These are phyloP conservation scores for Fagopyrum esculentum DNA, from an alignment of 148 eudicot species.

Conservation along the genomic window DNA sequence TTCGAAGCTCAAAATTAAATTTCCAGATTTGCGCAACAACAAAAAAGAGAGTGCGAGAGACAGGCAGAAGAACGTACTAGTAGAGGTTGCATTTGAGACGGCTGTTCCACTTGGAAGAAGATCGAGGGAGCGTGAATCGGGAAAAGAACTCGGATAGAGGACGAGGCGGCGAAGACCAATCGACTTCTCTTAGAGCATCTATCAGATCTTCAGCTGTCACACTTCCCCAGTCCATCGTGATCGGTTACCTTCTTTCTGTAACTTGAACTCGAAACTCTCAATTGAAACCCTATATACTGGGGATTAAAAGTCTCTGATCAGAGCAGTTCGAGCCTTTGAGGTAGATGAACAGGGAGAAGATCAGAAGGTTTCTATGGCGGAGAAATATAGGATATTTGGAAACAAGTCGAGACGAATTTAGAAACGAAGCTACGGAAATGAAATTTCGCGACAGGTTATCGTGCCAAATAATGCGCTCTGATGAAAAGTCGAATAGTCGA, in stretches of 20 bases:
- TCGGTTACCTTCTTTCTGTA: constrained; percentile 3
- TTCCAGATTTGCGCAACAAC: background rate
- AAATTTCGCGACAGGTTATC: background rate
- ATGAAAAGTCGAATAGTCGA: background rate
- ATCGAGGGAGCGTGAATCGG: constrained; percentile 72
- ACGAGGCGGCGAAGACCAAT: constrained; percentile 93
- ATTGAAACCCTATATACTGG: background rate
- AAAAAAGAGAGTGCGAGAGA: background rate
- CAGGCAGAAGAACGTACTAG: constrained; percentile 37
- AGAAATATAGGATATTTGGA: background rate
- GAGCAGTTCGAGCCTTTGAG: background rate
- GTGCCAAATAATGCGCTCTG: constrained; percentile 1
- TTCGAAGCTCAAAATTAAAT: background rate
- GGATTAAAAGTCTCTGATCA: background rate
- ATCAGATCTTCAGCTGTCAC: constrained; percentile 79
- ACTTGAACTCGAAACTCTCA: background rate
- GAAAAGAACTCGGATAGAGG: constrained; percentile 80
- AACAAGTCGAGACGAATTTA: background rate
- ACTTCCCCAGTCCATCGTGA: constrained; percentile 77
- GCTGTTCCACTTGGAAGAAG: constrained; percentile 68
- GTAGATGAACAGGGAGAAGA: background rate
- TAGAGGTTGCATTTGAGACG: constrained; percentile 93
- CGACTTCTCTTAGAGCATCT: constrained; percentile 79
- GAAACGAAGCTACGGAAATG: background rate
- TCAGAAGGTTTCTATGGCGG: background rate